Base-by-base conservation (phyloP, 2,329 filamentous ascomycete genomes). In the Botrytis sinoallii region DNA sequence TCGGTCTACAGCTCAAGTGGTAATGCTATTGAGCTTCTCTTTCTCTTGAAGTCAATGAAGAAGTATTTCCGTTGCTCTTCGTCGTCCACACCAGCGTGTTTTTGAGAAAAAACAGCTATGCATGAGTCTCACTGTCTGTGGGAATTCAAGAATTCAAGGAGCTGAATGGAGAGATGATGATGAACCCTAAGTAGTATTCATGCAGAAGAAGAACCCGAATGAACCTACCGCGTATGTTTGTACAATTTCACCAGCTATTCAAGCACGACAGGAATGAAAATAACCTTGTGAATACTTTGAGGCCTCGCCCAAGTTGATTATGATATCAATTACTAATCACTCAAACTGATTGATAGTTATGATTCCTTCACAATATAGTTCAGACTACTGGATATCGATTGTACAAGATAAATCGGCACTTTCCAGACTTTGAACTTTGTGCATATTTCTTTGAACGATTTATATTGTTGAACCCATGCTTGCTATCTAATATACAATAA, bases 141-240 rank as follows among this genome's bases (percentile, higher is more conserved):
- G 2, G 18, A 0, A 29, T 16, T 8, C 3, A 3, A 2, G 2
- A 5, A 8, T 16, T 29, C 12, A 3, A 29, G 52, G 25, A 16
- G 7, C 16, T 16, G 4, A n/a, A 29, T 55, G 12, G 1, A 29
- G 14, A 29, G 25, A 18, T 2, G 25, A 0, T 18, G 52, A 55
- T 29, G 25, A 8, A 29, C 29, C 2, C 52, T 55, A 55, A 18
- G 12, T 55, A 1, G 14, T n/a, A 14, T 29, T 55, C 52, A 16
- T 55, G 12, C 6, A 16, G n/a, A 6, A 29, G 6, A n/a, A 29
- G 1, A 16, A 7, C 4, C 8, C 5, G 12, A n/a, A 8, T 16
- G 4, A 29, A 55, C 5, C 0, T 29, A 7, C 52, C 14, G 10
- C 16, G n/a, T 6, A 1, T 29, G 3, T n/a, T 55, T 14, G 12